These are phyloP conservation scores for Gnomoniopsis smithogilvyi DNA, from an alignment of 2,329 filamentous ascomycete species.

Conservation along the genomic window DNA sequence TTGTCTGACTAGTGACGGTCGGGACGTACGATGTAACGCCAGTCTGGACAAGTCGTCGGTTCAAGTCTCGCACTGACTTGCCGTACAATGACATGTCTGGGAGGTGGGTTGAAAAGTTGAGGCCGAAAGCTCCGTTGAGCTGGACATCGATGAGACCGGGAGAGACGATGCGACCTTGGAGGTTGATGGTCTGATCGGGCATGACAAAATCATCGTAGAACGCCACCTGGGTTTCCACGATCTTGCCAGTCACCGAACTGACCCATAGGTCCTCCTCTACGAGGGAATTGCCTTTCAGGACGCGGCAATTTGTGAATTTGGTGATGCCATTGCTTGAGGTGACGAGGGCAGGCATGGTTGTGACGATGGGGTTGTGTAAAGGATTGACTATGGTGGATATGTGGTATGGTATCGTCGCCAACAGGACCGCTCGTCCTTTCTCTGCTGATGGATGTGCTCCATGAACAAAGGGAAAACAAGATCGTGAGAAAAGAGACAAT, in stretches of 20 bases:
- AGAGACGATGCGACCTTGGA: conserved; percentile 77
- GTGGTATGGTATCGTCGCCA: not conserved
- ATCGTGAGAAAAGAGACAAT: not conserved
- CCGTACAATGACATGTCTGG: conserved; percentile 64
- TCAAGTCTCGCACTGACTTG: conserved; percentile 66
- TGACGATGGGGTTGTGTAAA: conserved; percentile 20
- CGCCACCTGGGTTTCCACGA: conserved; percentile 65
- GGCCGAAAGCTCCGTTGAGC: conserved; percentile 88
- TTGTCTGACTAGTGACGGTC: conserved; percentile 74
- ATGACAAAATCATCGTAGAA: conserved; percentile 67
- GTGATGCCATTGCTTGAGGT: conserved; percentile 59
- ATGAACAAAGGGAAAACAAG: not conserved
- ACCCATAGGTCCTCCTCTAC: conserved; percentile 85
- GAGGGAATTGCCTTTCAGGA: conserved; percentile 66
- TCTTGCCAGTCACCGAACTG: conserved; percentile 75
- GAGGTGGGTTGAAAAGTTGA: conserved; percentile 80
- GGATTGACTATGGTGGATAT: not conserved
- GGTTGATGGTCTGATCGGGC: conserved; percentile 73
- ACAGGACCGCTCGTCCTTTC: conserved; percentile 5
- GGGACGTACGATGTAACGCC: conserved; percentile 84
- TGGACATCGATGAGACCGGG: conserved; percentile 90
- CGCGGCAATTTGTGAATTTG: conserved; percentile 84
- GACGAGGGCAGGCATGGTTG: conserved; percentile 47
- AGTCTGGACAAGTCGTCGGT: conserved; percentile 65
- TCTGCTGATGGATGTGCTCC: conserved; percentile 2